Conservation (phyloP, 305 asterid species). For the Stenogyne calaminthoides region DNA sequence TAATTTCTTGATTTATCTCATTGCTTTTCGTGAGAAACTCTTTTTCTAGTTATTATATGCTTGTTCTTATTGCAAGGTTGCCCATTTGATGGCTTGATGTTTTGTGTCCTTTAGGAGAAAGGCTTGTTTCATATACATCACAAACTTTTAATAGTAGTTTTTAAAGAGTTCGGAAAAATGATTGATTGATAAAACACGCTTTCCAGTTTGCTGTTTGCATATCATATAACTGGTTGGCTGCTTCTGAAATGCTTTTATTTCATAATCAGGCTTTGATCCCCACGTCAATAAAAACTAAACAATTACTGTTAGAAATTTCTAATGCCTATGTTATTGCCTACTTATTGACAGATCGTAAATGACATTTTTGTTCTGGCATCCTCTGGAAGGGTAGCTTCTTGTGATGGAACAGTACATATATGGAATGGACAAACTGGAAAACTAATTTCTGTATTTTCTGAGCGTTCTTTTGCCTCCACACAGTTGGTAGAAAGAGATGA, state of each 20-base stretch:
- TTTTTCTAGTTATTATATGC: not conserved
- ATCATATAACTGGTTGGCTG: constrained; percentile 2
- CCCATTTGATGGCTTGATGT: not conserved
- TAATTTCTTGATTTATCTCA: not conserved
- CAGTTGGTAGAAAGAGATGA: constrained; percentile 64
- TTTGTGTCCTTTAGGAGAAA: not conserved
- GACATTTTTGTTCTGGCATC: constrained; percentile 76
- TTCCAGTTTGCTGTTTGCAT: not conserved
- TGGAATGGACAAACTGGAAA: constrained; percentile 96
- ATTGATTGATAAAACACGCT: not conserved
- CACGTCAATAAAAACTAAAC: constrained; percentile 12
- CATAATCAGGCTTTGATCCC: not conserved
- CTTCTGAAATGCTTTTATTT: constrained; percentile 4
- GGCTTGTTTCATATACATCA: not conserved
- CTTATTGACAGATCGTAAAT: constrained; percentile 72
- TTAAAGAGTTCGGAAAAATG: not conserved
- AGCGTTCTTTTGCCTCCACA: constrained; percentile 57
- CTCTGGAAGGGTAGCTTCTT: constrained; percentile 93
- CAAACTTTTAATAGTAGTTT: not conserved
- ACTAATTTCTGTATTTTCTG: constrained; percentile 72
- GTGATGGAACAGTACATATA: constrained; percentile 95
- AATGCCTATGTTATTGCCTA: constrained; percentile 20
- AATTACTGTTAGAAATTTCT: constrained; percentile 12
- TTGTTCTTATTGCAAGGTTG: not conserved
- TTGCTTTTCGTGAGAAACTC: not conserved